Evolutionary conservation across 176 grass and related monocot genomes (phyloP).

Genomic region (Alopecurus myosuroides): DNA sequence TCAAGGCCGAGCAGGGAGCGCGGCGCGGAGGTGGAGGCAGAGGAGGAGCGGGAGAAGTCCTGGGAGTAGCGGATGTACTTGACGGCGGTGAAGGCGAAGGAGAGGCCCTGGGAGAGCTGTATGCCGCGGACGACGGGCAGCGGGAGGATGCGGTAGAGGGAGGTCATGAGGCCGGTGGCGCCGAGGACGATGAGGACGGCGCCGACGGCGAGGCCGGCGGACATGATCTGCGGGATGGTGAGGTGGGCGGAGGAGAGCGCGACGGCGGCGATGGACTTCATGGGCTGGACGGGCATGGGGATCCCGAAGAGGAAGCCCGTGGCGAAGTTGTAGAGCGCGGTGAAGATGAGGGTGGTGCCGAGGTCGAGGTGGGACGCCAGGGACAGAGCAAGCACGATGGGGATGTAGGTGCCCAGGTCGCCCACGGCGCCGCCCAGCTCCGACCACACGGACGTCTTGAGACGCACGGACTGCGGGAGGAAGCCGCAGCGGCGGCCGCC

Average conservation of each 20-base stretch:
- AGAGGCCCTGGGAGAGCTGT: constrained; percentile 83
- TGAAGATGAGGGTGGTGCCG: constrained; percentile 82
- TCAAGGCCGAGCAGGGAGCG: constrained; percentile 70
- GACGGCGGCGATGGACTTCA: constrained; percentile 93
- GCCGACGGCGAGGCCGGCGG: constrained; percentile 60
- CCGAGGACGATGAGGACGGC: constrained; percentile 67
- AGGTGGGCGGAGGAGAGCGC: constrained; percentile 71
- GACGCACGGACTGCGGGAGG: background rate
- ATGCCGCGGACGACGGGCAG: constrained; percentile 81
- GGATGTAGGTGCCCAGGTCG: constrained; percentile 89
- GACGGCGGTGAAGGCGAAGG: constrained; percentile 78
- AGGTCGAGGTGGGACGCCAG: constrained; percentile 69
- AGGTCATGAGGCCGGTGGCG: constrained; percentile 69
- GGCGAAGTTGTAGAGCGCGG: constrained; percentile 78
- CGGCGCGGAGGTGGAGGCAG: constrained; percentile 35
- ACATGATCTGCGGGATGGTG: constrained; percentile 76
- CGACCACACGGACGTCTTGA: constrained; percentile 59
- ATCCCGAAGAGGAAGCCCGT: constrained; percentile 80
- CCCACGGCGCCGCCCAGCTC: constrained; percentile 79
- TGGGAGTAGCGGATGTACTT: constrained; percentile 82
- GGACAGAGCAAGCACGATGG: constrained; percentile 69
- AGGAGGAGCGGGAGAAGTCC: constrained; percentile 64
- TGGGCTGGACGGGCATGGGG: constrained; percentile 95
- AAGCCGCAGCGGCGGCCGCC: too few relatives aligned
- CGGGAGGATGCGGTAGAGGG: constrained; percentile 64